These are phyloP conservation scores for Rostrohypoxylon terebratum DNA, from an alignment of 495 filamentous ascomycete genomes.

Conservation along the genomic window DNA sequence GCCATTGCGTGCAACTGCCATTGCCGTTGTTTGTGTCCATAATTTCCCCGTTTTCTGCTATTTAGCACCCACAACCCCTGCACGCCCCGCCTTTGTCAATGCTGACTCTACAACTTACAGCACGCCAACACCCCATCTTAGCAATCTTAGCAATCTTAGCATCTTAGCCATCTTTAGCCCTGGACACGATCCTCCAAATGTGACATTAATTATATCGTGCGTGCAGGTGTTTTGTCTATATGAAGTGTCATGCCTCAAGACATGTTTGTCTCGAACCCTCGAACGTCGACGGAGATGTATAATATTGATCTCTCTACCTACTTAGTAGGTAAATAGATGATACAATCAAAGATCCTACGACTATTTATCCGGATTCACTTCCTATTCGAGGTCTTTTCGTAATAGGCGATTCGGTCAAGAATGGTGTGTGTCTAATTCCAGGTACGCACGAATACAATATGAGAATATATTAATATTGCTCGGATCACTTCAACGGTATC, in stretches of 20 bases:
- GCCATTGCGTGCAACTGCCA: too few relatives aligned
- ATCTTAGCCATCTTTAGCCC: background rate
- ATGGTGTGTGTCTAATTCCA: background rate
- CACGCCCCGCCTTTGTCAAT: constrained; percentile 51
- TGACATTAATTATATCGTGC: background rate
- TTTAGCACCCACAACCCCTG: constrained; percentile 37
- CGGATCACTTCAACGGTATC: background rate
- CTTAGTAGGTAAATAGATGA: background rate
- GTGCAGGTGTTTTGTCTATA: constrained; percentile 9
- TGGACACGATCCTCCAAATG: constrained; percentile 20
- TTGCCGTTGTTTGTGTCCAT: constrained; percentile 32
- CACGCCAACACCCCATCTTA: background rate
- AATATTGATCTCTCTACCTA: too few relatives aligned
- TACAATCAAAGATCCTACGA: background rate
- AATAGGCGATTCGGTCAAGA: background rate
- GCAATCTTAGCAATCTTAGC: too few relatives aligned
- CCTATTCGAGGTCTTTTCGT: background rate
- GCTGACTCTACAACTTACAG: constrained; percentile 43
- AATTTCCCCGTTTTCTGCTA: constrained; percentile 37
- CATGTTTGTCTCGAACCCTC: constrained; percentile 3
- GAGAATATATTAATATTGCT: background rate
- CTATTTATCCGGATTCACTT: constrained; percentile 4
- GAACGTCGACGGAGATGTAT: background rate
- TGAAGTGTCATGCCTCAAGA: background rate
- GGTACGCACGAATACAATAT: constrained; percentile 3